Evolutionary conservation across 345 rosid species (phyloP).

Genomic region (Sisymbrium irio): DNA sequence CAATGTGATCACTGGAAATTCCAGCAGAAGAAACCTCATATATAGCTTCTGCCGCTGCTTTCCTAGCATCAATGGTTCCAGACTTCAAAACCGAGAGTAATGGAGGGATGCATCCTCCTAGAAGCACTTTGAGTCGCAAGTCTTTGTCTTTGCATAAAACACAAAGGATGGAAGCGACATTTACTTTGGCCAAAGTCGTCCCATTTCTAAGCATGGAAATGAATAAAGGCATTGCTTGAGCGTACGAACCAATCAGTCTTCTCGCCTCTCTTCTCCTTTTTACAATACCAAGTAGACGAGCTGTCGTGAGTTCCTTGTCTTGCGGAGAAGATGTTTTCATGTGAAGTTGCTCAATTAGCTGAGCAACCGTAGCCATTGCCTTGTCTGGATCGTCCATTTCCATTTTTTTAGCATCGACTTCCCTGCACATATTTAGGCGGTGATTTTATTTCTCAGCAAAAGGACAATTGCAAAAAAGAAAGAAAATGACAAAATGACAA

Average conservation of each 20-base stretch:
- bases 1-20: constrained; percentile 75
- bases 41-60: constrained; percentile 84
- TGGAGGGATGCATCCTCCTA: constrained; percentile 96
- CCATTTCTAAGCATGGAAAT: constrained; percentile 80
- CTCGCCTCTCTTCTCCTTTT: constrained; percentile 72
- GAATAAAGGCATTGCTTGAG: constrained; percentile 89
- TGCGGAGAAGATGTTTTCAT: constrained; percentile 58
- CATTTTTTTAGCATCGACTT: constrained; percentile 36
- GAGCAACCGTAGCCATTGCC: constrained; percentile 70
- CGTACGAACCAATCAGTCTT: constrained; percentile 66
- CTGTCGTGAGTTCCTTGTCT: constrained; percentile 78
- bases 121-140: constrained; percentile 75
- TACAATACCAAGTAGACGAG: constrained; percentile 64
- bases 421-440: constrained; percentile 40
- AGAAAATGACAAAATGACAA: neutral
- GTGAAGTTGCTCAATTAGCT: constrained; percentile 77
- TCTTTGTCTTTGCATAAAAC: constrained; percentile 77
- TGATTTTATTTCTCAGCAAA: neutral
- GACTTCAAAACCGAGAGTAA: constrained; percentile 82
- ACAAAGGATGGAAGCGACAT: constrained; percentile 72
- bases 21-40: constrained; percentile 85
- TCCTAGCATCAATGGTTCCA: constrained; percentile 62
- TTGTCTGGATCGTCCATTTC: constrained; percentile 61
- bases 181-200: constrained; percentile 61
- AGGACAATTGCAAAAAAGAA: neutral